phyloP scores from a whole-genome alignment of 768 basidiomycete species.

The Termitomyces sp. region DNA sequence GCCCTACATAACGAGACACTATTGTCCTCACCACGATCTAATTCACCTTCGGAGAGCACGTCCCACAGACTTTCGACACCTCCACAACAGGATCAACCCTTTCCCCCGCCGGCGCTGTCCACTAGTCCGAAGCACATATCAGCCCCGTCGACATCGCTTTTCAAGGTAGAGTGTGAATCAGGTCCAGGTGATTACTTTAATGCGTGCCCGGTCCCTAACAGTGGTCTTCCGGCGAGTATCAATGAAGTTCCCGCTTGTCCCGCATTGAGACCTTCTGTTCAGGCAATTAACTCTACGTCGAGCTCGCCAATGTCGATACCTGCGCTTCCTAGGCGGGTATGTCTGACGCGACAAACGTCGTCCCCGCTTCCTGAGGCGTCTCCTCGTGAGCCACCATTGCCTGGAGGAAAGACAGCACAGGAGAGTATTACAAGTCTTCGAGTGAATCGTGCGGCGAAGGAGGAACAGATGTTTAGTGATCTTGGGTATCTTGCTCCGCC shows the following conservation, averaged over 20 bases:
- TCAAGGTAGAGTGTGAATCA: neutral
- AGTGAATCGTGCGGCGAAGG: constrained; percentile 51
- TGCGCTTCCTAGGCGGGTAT: constrained; percentile 45
- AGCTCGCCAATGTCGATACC: constrained; percentile 33
- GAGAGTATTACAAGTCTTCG: constrained; percentile 24
- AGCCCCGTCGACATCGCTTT: constrained; percentile 7
- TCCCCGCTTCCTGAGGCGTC: constrained; percentile 51
- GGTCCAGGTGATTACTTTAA: constrained; percentile 15
- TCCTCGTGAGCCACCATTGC: constrained; percentile 26
- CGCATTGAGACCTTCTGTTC: neutral
- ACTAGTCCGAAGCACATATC: neutral
- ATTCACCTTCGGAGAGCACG: neutral
- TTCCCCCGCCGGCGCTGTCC: neutral
- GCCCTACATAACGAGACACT: constrained; percentile 9
- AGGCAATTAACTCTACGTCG: constrained; percentile 1
- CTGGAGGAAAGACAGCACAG: constrained; percentile 25
- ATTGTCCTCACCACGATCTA: neutral
- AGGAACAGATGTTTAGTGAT: constrained; percentile 61
- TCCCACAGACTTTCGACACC: neutral
- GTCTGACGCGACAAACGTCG: constrained; percentile 57
- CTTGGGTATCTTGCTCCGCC: constrained; percentile 76
- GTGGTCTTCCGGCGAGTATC: neutral
- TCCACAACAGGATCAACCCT: constrained; percentile 2
- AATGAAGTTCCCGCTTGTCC: neutral
- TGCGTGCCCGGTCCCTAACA: neutral